Conservation (phyloP, 345 rosid species). For the Turnera subulata region DNA sequence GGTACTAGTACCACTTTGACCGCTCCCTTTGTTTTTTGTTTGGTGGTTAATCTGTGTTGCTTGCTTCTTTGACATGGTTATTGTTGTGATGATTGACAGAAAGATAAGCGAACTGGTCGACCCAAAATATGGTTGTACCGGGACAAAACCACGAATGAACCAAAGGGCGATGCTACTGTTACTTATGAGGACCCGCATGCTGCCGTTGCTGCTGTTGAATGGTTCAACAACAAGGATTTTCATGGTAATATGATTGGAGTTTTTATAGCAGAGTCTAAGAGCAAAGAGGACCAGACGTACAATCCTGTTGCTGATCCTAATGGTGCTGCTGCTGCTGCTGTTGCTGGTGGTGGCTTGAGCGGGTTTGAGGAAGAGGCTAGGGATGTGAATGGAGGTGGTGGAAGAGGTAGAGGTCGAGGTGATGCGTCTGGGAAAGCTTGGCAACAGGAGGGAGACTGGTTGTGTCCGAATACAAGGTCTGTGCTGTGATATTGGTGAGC, state of each 20-base stretch:
- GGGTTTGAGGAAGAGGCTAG: conserved; percentile 43
- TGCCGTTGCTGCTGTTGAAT: conserved; percentile 92
- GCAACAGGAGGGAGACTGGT: conserved; percentile 99
- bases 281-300: conserved; percentile 34
- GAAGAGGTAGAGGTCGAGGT: conserved; percentile 70
- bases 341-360: conserved; percentile 39
- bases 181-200: conserved; percentile 99
- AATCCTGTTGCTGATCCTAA: conserved; percentile 28
- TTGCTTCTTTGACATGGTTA: no score
- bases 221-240: conserved; percentile 95
- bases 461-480: conserved; percentile 99
- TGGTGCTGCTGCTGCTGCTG: conserved; percentile 22
- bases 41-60: no score
- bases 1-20: not conserved
- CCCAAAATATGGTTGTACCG: conserved; percentile 93
- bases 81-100: conserved; percentile 43
- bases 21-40: not conserved
- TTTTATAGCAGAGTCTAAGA: conserved; percentile 75
- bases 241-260: conserved; percentile 84
- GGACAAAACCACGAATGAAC: conserved; percentile 86
- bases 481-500: conserved; percentile 99
- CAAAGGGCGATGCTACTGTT: conserved; percentile 94
- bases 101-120: conserved; percentile 84
- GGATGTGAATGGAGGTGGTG: conserved; percentile 51
- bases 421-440: conserved; percentile 79